Conservation (phyloP, 225 moss, liverwort and hornwort genomes). For the Antitrichia curtipendula region DNA sequence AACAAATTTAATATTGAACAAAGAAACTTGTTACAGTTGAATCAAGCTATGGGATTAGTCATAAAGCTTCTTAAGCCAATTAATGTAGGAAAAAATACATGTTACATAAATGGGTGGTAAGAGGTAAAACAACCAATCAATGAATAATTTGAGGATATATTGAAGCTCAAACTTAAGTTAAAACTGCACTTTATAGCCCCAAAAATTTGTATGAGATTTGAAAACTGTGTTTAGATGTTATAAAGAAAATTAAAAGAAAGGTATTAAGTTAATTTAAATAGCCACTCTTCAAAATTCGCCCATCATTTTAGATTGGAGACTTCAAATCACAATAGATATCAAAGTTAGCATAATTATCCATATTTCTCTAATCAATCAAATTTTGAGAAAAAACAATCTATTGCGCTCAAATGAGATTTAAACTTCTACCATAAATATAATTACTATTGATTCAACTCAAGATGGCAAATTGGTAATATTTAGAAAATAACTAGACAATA, state of each 20-base stretch:
- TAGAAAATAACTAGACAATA: neutral
- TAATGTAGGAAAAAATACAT: rapidly evolving
- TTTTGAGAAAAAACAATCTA: neutral
- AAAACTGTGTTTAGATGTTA: neutral
- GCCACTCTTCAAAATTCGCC: neutral
- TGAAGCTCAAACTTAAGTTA: neutral
- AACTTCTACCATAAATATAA: neutral
- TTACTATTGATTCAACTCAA: rapidly evolving
- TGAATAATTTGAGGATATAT: neutral
- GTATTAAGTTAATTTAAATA: neutral
- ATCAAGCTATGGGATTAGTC: neutral
- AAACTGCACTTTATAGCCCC: neutral
- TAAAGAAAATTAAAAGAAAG: neutral
- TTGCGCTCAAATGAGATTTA: neutral
- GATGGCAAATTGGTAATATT: no score
- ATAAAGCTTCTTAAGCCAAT: neutral
- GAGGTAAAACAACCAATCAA: neutral
- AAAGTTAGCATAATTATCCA: rapidly evolving
- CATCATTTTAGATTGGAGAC: neutral
- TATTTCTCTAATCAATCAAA: neutral
- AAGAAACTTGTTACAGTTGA: neutral
- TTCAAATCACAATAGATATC: neutral
- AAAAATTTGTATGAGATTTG: neutral
- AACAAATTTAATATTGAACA: neutral
- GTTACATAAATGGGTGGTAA: neutral